These are phyloP conservation scores for Hypoxylon sp. DNA, from an alignment of 2,329 filamentous ascomycete species.

Conservation along the genomic window DNA sequence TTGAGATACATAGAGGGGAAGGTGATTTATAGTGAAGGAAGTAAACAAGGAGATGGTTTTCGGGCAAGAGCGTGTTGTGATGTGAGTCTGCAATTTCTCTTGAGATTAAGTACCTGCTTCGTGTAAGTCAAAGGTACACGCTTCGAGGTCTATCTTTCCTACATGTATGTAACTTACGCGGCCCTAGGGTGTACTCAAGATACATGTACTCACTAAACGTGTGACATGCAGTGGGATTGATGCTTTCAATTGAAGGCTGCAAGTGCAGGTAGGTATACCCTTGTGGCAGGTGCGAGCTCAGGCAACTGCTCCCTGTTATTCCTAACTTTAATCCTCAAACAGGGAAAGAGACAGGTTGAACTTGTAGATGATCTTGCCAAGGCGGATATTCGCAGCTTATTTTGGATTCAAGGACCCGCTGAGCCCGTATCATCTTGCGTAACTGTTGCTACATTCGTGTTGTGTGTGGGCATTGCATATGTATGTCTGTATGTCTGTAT, in stretches of 20 bases:
- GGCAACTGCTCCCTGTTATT: constrained; percentile 21
- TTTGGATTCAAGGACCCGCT: constrained; percentile 38
- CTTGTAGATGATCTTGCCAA: constrained; percentile 45
- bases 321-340: constrained; percentile 39
- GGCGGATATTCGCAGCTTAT: constrained; percentile 45
- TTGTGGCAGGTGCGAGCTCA: constrained; percentile 25
- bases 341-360: constrained; percentile 20
- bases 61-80: constrained; percentile 29
- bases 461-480: constrained; percentile 10
- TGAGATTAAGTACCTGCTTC: constrained; percentile 36
- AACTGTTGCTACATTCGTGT: constrained; percentile 23
- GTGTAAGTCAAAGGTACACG: constrained; percentile 16
- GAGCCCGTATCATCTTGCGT: constrained; percentile 39
- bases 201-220: constrained; percentile 19
- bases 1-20: constrained; percentile 10
- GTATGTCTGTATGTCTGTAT: neutral
- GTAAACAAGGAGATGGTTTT: constrained; percentile 10
- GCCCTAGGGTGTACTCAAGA: constrained; percentile 8
- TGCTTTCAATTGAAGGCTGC: constrained; percentile 20
- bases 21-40: constrained; percentile 24
- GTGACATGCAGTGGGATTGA: constrained; percentile 13
- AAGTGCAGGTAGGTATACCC: constrained; percentile 26
- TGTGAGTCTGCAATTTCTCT: constrained; percentile 24
- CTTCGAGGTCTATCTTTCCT: constrained; percentile 4
- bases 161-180: neutral